phyloP scores from a whole-genome alignment of 805 yeast genomes.

The Maudiozyma saulgeensis region DNA sequence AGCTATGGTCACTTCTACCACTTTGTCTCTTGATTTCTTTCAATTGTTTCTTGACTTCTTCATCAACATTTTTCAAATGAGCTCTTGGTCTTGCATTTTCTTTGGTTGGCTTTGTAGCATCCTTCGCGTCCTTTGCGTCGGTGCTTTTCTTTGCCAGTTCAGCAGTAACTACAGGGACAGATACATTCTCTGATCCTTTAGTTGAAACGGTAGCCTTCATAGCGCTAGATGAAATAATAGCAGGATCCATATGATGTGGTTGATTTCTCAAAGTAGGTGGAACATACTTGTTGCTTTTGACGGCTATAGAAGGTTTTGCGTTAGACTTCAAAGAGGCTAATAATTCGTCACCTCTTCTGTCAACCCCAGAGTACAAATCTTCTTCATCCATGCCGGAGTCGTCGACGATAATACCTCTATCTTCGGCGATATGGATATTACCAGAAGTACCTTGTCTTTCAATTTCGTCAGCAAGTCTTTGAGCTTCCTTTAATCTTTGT shows the following conservation, averaged over 20 bases:
- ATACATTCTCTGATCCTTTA: neutral
- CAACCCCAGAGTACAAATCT: slow-evolving; percentile 90
- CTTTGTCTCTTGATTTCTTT: slow-evolving; percentile 5
- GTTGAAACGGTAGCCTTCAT: slow-evolving; percentile 2
- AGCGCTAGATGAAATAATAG: slow-evolving; percentile 25
- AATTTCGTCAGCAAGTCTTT: slow-evolving; percentile 72
- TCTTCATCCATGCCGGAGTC: slow-evolving; percentile 91
- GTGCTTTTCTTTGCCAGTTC: neutral
- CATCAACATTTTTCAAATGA: neutral
- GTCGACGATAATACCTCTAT: slow-evolving; percentile 68
- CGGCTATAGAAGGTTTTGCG: slow-evolving; percentile 17
- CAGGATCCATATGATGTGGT: slow-evolving; percentile 29
- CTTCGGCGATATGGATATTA: slow-evolving; percentile 82
- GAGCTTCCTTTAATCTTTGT: slow-evolving; percentile 60
- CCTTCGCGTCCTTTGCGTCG: neutral
- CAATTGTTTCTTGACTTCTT: neutral
- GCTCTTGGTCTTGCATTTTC: neutral
- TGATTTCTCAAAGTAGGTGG: slow-evolving; percentile 29
- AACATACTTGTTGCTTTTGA: slow-evolving; percentile 28
- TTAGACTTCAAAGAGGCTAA: slow-evolving; percentile 26
- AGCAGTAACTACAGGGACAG: neutral
- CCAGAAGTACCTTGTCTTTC: slow-evolving; percentile 54
- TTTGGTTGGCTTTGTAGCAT: neutral
- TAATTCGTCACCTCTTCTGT: slow-evolving; percentile 37
- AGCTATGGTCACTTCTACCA: slow-evolving; percentile 2